Evolutionary conservation across 257 asterid genomes (phyloP).

Genomic region (Nicotiana sylvestris): DNA sequence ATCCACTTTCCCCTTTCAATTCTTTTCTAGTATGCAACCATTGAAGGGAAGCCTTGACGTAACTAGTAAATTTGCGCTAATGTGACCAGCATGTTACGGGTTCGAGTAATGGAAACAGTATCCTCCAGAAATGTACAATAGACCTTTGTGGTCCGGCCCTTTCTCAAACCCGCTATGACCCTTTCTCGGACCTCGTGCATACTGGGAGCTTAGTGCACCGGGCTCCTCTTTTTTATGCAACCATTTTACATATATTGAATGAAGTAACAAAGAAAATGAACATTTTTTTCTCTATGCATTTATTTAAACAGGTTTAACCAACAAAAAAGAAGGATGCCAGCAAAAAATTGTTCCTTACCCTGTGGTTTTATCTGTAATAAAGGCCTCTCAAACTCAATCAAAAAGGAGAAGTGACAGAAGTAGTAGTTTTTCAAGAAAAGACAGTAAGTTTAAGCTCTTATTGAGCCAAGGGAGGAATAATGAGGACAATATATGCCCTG

Average conservation of each 20-base stretch:
- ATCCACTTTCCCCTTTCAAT: slow-evolving; percentile 4
- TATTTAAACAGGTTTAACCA: slow-evolving; percentile 31
- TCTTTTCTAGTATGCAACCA: neutral
- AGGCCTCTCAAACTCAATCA: slow-evolving; percentile 38
- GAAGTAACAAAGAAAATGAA: neutral
- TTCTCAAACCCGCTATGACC: too few species aligned
- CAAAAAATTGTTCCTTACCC: slow-evolving; percentile 12
- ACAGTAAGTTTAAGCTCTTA: slow-evolving; percentile 35
- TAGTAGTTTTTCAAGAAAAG: slow-evolving; percentile 36
- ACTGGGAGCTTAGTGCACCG: too few species aligned
- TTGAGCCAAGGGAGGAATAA: slow-evolving; percentile 84
- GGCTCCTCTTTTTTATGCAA: too few species aligned
- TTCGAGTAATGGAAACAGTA: too few species aligned
- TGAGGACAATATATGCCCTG: slow-evolving; percentile 81
- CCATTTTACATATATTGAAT: neutral
- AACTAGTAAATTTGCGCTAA: too few species aligned
- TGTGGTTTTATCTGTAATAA: slow-evolving; percentile 26
- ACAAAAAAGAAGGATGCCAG: slow-evolving; percentile 17
- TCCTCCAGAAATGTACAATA: too few species aligned
- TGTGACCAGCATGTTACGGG: too few species aligned
- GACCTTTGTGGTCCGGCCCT: too few species aligned
- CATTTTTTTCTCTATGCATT: neutral
- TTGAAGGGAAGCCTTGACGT: too few species aligned
- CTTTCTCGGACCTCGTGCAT: too few species aligned
- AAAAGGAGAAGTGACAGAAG: slow-evolving; percentile 33